A percentile compares a stretch with the other conserved stretches of the same genome.
These are phyloP conservation scores for Nectriaceae sp. DNA, from an alignment of 2,329 filamentous ascomycete species.

Conservation along the genomic window DNA sequence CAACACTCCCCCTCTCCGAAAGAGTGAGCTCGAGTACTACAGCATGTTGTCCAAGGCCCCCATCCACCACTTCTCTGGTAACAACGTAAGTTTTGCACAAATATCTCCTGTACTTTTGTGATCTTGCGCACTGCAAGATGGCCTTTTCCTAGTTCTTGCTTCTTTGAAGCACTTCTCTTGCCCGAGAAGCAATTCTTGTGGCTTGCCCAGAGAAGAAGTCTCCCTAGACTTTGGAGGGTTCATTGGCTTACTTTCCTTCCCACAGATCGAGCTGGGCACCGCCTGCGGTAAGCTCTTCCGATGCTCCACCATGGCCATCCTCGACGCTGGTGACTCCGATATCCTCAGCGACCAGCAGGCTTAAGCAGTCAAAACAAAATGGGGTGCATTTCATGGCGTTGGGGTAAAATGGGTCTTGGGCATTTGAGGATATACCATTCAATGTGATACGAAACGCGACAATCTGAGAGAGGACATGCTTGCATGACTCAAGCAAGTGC, in stretches of 20 bases:
- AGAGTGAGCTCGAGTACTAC: slow-evolving; percentile 97
- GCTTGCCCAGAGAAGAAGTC: slow-evolving; percentile 91
- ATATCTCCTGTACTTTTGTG: slow-evolving; percentile 21
- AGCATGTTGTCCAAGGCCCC: slow-evolving; percentile 90
- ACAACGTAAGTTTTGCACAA: slow-evolving; percentile 80
- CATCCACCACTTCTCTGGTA: slow-evolving; percentile 97
- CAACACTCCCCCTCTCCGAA: slow-evolving; percentile 97
- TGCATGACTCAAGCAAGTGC: slow-evolving; percentile 14
- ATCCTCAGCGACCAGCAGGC: slow-evolving; percentile 80
- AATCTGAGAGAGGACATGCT: slow-evolving; percentile 28
- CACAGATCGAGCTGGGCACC: slow-evolving; percentile 95
- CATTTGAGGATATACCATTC: slow-evolving; percentile 41
- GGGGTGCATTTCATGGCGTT: slow-evolving; percentile 45
- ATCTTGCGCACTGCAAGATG: slow-evolving; percentile 26
- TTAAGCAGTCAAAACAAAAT: slow-evolving; percentile 42
- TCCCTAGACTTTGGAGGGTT: slow-evolving; percentile 88
- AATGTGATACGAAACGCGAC: slow-evolving; percentile 35
- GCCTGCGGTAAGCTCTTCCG: slow-evolving; percentile 99
- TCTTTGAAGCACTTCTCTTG: slow-evolving; percentile 23
- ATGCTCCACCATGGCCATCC: slow-evolving; percentile 94
- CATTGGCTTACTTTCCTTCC: slow-evolving; percentile 55
- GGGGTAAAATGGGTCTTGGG: slow-evolving; percentile 39
- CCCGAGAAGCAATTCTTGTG: slow-evolving; percentile 33
- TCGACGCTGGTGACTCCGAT: slow-evolving; percentile 98
- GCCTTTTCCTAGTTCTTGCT: slow-evolving; percentile 23